phyloP scores from a whole-genome alignment of 805 yeast species.

The Kluyveromyces siamensis region DNA sequence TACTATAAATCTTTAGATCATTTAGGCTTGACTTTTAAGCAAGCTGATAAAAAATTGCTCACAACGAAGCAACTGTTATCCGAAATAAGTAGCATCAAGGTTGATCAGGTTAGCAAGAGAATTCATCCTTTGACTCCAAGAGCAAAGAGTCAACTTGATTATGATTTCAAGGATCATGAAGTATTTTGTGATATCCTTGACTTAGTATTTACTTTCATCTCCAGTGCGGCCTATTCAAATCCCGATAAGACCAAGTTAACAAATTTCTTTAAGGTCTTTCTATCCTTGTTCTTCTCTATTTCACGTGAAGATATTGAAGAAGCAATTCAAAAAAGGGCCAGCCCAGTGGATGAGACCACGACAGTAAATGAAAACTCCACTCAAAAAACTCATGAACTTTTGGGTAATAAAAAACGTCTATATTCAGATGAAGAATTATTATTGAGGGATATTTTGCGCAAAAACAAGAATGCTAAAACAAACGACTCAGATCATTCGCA shows the following conservation, averaged over 20 bases:
- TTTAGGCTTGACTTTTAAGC: conserved; percentile 91
- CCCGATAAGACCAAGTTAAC: conserved; percentile 72
- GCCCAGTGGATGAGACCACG: neutral
- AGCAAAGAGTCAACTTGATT: conserved; percentile 68
- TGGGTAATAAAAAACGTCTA: conserved; percentile 25
- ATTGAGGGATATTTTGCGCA: conserved; percentile 49
- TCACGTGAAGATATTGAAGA: conserved; percentile 41
- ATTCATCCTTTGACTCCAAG: conserved; percentile 78
- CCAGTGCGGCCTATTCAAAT: conserved; percentile 65
- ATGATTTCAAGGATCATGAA: conserved; percentile 53
- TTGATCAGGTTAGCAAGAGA: conserved; percentile 82
- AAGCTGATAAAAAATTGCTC: conserved; percentile 85
- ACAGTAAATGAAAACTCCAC: conserved; percentile 8
- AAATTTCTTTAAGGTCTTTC: conserved; percentile 59
- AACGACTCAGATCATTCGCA: conserved; percentile 17
- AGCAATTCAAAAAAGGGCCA: conserved; percentile 16
- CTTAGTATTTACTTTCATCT: conserved; percentile 58
- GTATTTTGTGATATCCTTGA: conserved; percentile 67
- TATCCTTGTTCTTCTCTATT: conserved; percentile 62
- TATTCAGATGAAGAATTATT: conserved; percentile 35
- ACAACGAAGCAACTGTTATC: conserved; percentile 86
- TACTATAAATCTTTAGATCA: conserved; percentile 92
- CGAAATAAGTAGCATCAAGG: conserved; percentile 85
- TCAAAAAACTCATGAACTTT: conserved; percentile 13
- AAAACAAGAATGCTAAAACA: conserved; percentile 13